phyloP scores from a whole-genome alignment of 306 rosid genomes.

The Castanea crenata region DNA sequence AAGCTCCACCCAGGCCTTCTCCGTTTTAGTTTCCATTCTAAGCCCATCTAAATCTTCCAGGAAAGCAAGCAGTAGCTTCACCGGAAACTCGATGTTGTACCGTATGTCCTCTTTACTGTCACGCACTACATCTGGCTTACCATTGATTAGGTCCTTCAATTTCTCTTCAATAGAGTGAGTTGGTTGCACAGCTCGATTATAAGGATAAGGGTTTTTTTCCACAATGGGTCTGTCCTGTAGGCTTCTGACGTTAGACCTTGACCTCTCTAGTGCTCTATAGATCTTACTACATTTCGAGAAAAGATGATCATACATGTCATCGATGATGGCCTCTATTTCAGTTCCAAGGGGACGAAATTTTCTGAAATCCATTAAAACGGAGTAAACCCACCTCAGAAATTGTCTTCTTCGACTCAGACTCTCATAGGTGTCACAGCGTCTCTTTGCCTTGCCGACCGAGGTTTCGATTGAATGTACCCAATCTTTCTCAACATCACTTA shows the following conservation, averaged over 20 bases:
- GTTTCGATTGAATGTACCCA: no score
- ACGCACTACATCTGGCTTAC: no score
- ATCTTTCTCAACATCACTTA: no score
- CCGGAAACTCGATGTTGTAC: background rate
- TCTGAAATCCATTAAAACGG: background rate
- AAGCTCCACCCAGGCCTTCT: constrained; percentile 7
- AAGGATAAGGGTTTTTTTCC: background rate
- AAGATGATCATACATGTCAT: background rate
- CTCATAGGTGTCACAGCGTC: background rate
- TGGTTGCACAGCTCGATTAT: background rate
- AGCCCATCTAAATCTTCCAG: background rate
- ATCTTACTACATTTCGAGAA: background rate
- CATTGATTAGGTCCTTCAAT: no score
- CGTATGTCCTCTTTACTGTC: background rate
- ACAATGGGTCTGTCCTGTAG: background rate
- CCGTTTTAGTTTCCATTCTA: background rate
- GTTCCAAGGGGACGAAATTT: background rate
- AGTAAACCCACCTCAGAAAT: background rate
- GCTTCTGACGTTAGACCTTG: background rate
- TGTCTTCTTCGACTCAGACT: background rate
- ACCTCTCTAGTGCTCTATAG: background rate
- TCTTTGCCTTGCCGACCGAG: no score
- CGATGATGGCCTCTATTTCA: no score
- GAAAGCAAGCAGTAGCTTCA: no score
- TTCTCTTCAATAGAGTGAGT: background rate